phyloP scores from a whole-genome alignment of 2,329 filamentous ascomycete species.

The Arthrinium phaeospermum region DNA sequence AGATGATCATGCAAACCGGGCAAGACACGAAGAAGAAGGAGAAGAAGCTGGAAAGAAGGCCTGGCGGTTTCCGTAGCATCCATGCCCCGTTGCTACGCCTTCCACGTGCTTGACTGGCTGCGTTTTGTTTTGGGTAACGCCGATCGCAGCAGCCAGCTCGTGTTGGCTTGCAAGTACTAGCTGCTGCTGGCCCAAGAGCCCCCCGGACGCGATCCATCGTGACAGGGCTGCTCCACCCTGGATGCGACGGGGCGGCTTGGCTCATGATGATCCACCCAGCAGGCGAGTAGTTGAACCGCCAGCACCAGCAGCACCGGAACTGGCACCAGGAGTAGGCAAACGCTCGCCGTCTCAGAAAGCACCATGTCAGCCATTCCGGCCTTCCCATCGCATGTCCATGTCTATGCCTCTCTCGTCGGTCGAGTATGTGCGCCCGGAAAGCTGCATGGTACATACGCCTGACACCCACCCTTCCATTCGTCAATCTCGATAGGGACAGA shows the following conservation, averaged over 20 bases:
- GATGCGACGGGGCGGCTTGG: not conserved
- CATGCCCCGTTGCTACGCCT: not conserved
- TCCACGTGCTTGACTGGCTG: not conserved
- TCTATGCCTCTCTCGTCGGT: not conserved
- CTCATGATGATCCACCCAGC: not conserved
- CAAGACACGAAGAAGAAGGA: not conserved
- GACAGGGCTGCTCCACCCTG: not conserved
- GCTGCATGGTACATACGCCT: not conserved
- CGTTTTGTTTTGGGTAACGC: not conserved
- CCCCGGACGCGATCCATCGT: not conserved
- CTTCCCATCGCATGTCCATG: not conserved
- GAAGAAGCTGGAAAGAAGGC: not conserved
- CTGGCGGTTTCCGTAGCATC: not conserved
- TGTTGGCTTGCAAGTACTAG: not conserved
- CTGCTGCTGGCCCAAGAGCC: not conserved
- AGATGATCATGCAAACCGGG: not conserved
- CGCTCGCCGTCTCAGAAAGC: constrained; percentile 6
- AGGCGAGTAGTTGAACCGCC: not conserved
- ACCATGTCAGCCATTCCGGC: not conserved
- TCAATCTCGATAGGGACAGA: not conserved
- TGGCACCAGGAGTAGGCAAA: not conserved
- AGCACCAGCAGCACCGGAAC: not conserved
- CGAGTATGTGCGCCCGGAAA: not conserved
- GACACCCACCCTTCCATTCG: not conserved
- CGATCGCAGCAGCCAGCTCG: not conserved